These are phyloP conservation scores for Henningerozyma blattae DNA, from an alignment of 805 yeast genomes.

Conservation along the genomic window DNA sequence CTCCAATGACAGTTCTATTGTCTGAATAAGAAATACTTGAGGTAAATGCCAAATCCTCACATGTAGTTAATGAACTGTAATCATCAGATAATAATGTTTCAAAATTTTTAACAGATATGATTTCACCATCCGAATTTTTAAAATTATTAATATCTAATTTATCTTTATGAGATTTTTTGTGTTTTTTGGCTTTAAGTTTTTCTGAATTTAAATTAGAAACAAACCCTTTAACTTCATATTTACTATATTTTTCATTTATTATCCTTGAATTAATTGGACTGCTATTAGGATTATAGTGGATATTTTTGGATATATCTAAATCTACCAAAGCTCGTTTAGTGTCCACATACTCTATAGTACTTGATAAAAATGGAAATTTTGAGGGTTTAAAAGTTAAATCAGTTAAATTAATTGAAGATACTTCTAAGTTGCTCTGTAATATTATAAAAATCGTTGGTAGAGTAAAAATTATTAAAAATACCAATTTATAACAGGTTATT, in stretches of 20 bases:
- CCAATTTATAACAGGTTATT: no score
- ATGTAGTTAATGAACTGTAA: background rate
- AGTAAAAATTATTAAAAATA: no score
- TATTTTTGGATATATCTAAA: no score
- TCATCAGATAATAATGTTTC: background rate
- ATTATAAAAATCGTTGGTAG: no score
- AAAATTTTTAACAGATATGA: background rate
- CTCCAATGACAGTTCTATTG: background rate
- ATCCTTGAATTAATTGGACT: constrained; percentile 2
- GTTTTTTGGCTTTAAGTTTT: no score
- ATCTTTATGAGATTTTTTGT: no score
- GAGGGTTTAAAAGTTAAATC: no score
- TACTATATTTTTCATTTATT: background rate
- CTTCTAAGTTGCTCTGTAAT: no score
- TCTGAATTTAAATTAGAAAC: background rate
- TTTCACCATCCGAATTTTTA: background rate
- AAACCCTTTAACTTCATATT: background rate
- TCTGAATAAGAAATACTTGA: constrained; percentile 1
- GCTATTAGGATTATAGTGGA: constrained; percentile 1
- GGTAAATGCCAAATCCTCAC: constrained; percentile 4
- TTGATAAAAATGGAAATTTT: no score
- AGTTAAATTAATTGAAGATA: no score
- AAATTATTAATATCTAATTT: background rate
- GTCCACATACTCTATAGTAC: no score
- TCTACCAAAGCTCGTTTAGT: no score